Conservation (phyloP, 1,284 basidiomycete genomes). For the Pascua guehoae region DNA sequence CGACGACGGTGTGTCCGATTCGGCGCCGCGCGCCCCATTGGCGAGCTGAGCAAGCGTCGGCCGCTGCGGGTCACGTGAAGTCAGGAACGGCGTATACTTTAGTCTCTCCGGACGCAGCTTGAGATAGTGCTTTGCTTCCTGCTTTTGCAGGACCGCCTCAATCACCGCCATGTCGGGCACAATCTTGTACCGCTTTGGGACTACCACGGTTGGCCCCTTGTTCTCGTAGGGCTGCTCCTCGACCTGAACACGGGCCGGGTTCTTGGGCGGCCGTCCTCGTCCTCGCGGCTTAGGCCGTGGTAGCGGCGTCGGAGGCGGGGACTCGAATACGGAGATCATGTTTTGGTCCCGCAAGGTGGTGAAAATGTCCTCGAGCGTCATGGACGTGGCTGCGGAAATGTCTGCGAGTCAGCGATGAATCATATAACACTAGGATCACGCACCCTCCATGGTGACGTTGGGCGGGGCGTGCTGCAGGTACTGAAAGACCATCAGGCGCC, state of each 20-base stretch:
- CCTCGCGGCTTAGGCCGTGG: not conserved
- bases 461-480: slow-evolving; percentile 62
- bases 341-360: slow-evolving; percentile 69
- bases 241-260: not conserved
- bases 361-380: slow-evolving; percentile 86
- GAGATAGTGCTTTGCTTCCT: slow-evolving; percentile 77
- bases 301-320: slow-evolving; percentile 1
- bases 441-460: slow-evolving; percentile 70
- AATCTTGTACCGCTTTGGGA: slow-evolving; percentile 71
- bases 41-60: not conserved
- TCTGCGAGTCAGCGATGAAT: slow-evolving; percentile 54
- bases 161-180: slow-evolving; percentile 74
- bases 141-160: slow-evolving; percentile 61
- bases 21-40: not conserved
- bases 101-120: slow-evolving; percentile 77
- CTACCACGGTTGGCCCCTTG: slow-evolving; percentile 47
- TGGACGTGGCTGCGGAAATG: slow-evolving; percentile 79
- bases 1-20: slow-evolving; percentile 5
- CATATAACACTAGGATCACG: not conserved
- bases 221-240: slow-evolving; percentile 9
- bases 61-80: slow-evolving; percentile 42
- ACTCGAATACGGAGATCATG: slow-evolving; percentile 60
- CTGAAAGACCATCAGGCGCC: slow-evolving; percentile 86
- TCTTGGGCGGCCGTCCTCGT: slow-evolving; percentile 17
- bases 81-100: slow-evolving; percentile 91